These are phyloP conservation scores for Bipolaris bicolor DNA, from an alignment of 2,329 filamentous ascomycete species.

Conservation along the genomic window DNA sequence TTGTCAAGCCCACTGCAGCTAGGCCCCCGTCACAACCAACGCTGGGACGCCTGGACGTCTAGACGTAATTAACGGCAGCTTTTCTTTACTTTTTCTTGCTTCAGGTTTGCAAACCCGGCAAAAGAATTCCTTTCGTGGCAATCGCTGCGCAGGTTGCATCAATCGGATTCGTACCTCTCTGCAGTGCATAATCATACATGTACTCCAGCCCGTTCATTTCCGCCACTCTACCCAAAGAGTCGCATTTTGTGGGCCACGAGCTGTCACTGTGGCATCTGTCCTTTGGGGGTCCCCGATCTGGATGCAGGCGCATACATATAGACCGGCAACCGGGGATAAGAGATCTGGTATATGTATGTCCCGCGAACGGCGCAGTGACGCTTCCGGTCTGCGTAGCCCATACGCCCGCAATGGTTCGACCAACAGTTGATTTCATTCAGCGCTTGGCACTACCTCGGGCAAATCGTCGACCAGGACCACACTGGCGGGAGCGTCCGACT, in stretches of 20 bases:
- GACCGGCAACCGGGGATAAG: not conserved
- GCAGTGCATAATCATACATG: not conserved
- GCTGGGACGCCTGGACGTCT: not conserved
- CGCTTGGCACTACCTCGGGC: slow-evolving; percentile 1
- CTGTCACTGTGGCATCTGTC: not conserved
- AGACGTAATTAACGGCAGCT: not conserved
- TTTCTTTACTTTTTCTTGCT: slow-evolving; percentile 1
- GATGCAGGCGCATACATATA: slow-evolving; percentile 3
- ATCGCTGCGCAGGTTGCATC: not conserved
- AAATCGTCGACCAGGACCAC: slow-evolving; percentile 9
- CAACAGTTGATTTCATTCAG: not conserved
- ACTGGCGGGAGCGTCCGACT: slow-evolving; percentile 9
- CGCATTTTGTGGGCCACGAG: not conserved
- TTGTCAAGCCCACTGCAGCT: not conserved
- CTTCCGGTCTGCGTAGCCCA: not conserved
- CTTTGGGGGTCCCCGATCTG: slow-evolving; percentile 3
- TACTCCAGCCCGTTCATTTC: slow-evolving; percentile 2
- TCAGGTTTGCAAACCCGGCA: not conserved
- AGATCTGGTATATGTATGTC: not conserved
- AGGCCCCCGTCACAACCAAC: not conserved
- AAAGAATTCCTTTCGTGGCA: not conserved
- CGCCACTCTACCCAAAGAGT: not conserved
- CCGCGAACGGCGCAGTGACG: not conserved
- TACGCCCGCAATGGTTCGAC: not conserved
- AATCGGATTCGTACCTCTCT: not conserved